Percentiles rank a stretch among this genome's conserved stretches.
These are phyloP conservation scores for Scedosporium dehoogii DNA, from an alignment of 2,329 filamentous ascomycete genomes.

Conservation along the genomic window DNA sequence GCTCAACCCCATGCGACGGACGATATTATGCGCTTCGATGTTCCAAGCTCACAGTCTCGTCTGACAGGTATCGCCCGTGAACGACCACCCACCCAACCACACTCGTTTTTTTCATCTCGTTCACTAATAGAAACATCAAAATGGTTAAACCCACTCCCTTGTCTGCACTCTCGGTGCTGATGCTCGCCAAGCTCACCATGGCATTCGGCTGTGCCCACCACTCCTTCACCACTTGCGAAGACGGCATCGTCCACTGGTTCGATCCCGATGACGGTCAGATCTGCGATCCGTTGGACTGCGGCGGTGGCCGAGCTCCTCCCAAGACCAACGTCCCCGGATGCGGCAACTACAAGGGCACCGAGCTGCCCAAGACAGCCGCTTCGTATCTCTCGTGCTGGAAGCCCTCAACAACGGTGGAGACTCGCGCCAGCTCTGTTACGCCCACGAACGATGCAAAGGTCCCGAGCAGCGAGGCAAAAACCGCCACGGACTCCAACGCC, in stretches of 20 bases:
- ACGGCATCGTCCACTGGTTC: slow-evolving; percentile 24
- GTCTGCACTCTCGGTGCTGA: neutral
- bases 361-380: slow-evolving; percentile 1
- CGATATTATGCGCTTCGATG: too few relatives aligned
- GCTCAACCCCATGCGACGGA: too few relatives aligned
- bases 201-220: neutral
- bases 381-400: neutral
- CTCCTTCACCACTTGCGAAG: slow-evolving; percentile 2
- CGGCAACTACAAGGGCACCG: slow-evolving; percentile 29
- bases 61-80: too few relatives aligned
- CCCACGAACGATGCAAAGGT: too few relatives aligned
- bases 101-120: too few relatives aligned
- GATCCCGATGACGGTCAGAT: slow-evolving; percentile 41
- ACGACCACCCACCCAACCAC: too few relatives aligned
- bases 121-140: too few relatives aligned
- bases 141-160: neutral
- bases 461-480: too few relatives aligned
- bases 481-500: too few relatives aligned
- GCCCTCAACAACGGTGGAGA: neutral
- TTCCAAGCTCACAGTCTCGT: too few relatives aligned
- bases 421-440: too few relatives aligned
- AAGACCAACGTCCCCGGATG: slow-evolving; percentile 41
- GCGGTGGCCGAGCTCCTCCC: slow-evolving; percentile 41
- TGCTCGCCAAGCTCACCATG: neutral
- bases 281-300: slow-evolving; percentile 42